Evolutionary conservation across 1,284 basidiomycete species (phyloP), one percentile per base, ranked within the genome.

Genomic region (Rhodotorula glutinis): DNA sequence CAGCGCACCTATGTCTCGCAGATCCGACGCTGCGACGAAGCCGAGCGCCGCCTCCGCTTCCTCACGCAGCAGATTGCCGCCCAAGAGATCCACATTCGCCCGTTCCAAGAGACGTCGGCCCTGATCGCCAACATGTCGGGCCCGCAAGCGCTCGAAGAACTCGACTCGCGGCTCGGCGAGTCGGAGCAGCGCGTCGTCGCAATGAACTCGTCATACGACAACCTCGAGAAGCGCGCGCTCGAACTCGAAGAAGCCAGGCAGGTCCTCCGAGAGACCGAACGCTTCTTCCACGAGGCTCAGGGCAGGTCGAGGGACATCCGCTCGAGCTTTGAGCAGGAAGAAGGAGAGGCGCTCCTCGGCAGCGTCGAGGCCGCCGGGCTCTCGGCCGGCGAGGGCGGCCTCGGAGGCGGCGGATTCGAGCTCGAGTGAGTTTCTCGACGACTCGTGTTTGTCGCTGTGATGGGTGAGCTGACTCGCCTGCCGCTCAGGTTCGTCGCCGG

Each of bases 1-100:
- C 96, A 99, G 84, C 91, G 96, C 72, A 93, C 95, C 10, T 99
- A 95, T 78, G 92, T 97, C 67, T 89, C 89, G 54, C 94, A 97
- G 79, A 93, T 98, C 73, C 88, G 95, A 53, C 63, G 66, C 33
- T 73, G 72, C 67, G 68, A 65, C 54, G 67, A 69, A 59, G 95
- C 96, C 89, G 88, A 91, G 33, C 89, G 96, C 71, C 88, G 93
- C 43, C 86, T 96, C 57, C 88, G 92, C 57, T 96, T 98, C 79
- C 94, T 98, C 76, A 81, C 85, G 19, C 82, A 85, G 46, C 92
- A 98, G 77, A 93, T 98, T 75, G 86, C 89, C 70, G 88, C 89
- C 75, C 89, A 93, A 43, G 73, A 75, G 25, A 83, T 98, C 55
- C 88, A 89, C 56, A 85, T 95, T 68, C 76, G 80, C n/a, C 78